Conservation (phyloP, 495 filamentous ascomycete genomes). For the Aspergillus conjunctus region DNA sequence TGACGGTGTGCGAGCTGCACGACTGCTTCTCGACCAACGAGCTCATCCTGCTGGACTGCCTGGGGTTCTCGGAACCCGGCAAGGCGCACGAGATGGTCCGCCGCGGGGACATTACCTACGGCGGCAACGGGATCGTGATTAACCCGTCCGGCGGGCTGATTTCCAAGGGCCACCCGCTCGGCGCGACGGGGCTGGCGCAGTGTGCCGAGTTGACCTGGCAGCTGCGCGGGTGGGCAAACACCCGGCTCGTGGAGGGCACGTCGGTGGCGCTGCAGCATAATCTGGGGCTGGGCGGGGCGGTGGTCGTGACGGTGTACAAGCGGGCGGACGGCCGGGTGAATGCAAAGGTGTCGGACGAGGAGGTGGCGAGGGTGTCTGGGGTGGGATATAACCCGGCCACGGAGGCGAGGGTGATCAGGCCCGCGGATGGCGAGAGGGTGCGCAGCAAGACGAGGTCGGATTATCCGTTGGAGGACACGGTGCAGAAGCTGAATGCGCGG, state of each 20-base stretch:
- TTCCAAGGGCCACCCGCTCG: conserved; percentile 93
- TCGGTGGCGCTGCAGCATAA: conserved; percentile 87
- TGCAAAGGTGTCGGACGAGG: conserved; percentile 53
- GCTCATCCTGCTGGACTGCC: conserved; percentile 81
- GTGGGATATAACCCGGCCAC: conserved; percentile 93
- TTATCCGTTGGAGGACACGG: conserved; percentile 20
- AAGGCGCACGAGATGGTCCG: conserved; percentile 94
- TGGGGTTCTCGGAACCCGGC: conserved; percentile 76
- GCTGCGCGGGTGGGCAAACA: conserved; percentile 92
- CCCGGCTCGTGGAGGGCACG: conserved; percentile 70
- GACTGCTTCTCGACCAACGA: conserved; percentile 98
- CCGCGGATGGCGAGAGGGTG: conserved; percentile 70
- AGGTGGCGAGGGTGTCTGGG: conserved; percentile 62
- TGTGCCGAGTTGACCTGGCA: conserved; percentile 97
- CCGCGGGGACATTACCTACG: conserved; percentile 87
- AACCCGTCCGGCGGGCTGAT: conserved; percentile 95
- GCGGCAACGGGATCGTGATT: conserved; percentile 74
- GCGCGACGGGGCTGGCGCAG: conserved; percentile 90
- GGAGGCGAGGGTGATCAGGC: conserved; percentile 80
- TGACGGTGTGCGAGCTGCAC: conserved; percentile 89
- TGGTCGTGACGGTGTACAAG: conserved; percentile 86
- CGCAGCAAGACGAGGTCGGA: conserved; percentile 59
- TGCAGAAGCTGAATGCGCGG: conserved; percentile 17
- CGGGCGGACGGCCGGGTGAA: conserved; percentile 74
- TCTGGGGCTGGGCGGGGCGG: conserved; percentile 87